Conservation (phyloP, 371 early-diverging fungal species). For the Circinella umbellata region DNA sequence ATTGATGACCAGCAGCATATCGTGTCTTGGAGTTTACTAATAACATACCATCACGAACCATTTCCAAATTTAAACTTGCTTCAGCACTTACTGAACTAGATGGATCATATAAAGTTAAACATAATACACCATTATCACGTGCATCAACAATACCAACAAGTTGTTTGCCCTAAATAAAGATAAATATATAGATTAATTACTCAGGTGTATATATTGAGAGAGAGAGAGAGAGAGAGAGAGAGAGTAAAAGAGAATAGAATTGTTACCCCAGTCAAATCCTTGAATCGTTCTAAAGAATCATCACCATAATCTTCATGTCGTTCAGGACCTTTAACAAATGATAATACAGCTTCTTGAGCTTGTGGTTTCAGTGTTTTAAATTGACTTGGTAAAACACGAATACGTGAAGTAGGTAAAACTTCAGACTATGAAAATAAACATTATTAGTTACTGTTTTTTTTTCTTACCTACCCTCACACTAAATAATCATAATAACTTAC, state of each 20-base stretch:
- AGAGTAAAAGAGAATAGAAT: not conserved
- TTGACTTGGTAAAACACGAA: conserved; percentile 69
- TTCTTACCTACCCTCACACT: too few relatives aligned
- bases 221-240: too few relatives aligned
- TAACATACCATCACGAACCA: conserved; percentile 83
- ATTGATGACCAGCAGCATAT: conserved; percentile 61
- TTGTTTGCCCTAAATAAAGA: conserved; percentile 58
- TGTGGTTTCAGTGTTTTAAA: conserved; percentile 75
- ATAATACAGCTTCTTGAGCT: conserved; percentile 84
- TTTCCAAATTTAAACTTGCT: conserved; percentile 76
- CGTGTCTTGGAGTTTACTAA: conserved; percentile 63
- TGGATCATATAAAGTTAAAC: conserved; percentile 78
- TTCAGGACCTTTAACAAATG: conserved; percentile 77
- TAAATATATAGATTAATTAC: not conserved
- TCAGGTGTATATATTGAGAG: not conserved
- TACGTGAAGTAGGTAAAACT: conserved; percentile 55
- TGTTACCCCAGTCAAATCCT: conserved; percentile 58
- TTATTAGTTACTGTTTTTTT: too few relatives aligned
- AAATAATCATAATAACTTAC: conserved; percentile 31
- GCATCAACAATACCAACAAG: conserved; percentile 82
- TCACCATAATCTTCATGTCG: conserved; percentile 75
- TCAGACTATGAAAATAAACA: conserved; percentile 53
- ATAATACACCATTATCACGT: conserved; percentile 59
- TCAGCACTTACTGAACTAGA: conserved; percentile 61
- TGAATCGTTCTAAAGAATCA: conserved; percentile 74